These are phyloP conservation scores for Trypanosoma rangeli DNA, from an alignment of 208 protist genomes.

Conservation along the genomic window DNA sequence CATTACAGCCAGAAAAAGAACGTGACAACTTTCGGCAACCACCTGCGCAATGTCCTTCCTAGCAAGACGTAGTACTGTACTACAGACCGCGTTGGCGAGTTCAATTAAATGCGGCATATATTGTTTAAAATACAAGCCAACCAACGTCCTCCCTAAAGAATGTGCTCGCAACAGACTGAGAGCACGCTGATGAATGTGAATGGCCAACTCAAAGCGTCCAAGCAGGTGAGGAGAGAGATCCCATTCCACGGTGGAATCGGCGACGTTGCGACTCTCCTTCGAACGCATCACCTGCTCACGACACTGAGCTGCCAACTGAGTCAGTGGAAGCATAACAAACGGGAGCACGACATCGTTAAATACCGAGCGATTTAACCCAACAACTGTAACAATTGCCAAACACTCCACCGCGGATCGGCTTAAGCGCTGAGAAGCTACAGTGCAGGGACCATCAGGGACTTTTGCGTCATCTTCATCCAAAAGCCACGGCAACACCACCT, in stretches of 20 bases:
- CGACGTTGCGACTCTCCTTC: conserved; percentile 1
- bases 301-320: conserved; percentile 16
- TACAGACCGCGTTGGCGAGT: conserved; percentile 45
- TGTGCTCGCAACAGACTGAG: conserved; percentile 23
- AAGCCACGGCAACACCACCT: conserved; percentile 25
- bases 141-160: conserved; percentile 9
- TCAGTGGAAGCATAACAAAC: conserved; percentile 13
- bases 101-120: conserved; percentile 54
- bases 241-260: background rate
- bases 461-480: conserved; percentile 11
- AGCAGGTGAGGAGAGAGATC: conserved; percentile 17
- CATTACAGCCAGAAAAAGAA: conserved; percentile 67
- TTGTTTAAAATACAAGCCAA: conserved; percentile 36
- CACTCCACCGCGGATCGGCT: conserved; percentile 25
- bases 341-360: background rate
- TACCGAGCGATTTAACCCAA: conserved; percentile 7
- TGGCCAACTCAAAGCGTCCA: conserved; percentile 30
- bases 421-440: conserved; percentile 15
- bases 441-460: background rate
- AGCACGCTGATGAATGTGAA: conserved; percentile 26
- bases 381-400: conserved; percentile 13
- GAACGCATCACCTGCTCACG: conserved; percentile 10
- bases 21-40: conserved; percentile 47
- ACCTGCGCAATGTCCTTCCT: conserved; percentile 31
- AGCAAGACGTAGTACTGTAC: conserved; percentile 2